A percentile compares a stretch with the other conserved stretches of the same genome.
Conservation (phyloP, 305 asterid species). For the Fraxinus platypoda region DNA sequence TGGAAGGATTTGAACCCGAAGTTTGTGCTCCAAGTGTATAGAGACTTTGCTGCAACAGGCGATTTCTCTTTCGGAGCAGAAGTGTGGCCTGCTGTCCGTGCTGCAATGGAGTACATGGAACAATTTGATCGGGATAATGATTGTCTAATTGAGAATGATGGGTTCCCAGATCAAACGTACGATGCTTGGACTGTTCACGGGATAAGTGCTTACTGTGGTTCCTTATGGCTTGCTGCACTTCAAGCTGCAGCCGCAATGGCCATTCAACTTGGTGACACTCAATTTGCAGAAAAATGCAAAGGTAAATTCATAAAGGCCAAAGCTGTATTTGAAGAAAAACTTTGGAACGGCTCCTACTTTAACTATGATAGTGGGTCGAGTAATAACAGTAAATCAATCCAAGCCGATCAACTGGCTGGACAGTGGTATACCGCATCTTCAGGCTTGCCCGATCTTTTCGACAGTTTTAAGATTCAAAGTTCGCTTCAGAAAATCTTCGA, state of each 20-base stretch:
- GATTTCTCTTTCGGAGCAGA: constrained; percentile 81
- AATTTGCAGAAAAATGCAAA: constrained; percentile 72
- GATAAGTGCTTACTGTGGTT: constrained; percentile 89
- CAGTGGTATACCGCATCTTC: constrained; percentile 97
- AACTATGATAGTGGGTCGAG: constrained; percentile 96
- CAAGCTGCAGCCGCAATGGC: constrained; percentile 98
- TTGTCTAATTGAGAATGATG: constrained; percentile 88
- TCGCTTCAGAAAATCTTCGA: constrained; percentile 83
- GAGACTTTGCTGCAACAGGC: constrained; percentile 92
- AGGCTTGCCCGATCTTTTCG: constrained; percentile 90
- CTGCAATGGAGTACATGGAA: constrained; percentile 97
- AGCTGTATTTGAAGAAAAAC: constrained; percentile 63
- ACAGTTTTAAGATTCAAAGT: constrained; percentile 59
- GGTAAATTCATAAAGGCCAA: constrained; percentile 63
- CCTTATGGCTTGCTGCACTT: constrained; percentile 94
- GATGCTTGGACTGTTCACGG: constrained; percentile 99
- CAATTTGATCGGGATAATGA: constrained; percentile 85
- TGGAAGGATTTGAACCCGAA: constrained; percentile 98
- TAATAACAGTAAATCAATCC: constrained; percentile 88
- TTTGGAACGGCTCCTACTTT: constrained; percentile 94
- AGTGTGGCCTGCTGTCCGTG: constrained; percentile 97
- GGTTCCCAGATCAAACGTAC: constrained; percentile 96
- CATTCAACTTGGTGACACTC: constrained; percentile 67
- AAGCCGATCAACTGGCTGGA: constrained; percentile 97
- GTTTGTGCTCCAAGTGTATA: constrained; percentile 89